Evolutionary conservation across 1,284 basidiomycete species (phyloP).

Genomic region (Kwoniella shivajii): DNA sequence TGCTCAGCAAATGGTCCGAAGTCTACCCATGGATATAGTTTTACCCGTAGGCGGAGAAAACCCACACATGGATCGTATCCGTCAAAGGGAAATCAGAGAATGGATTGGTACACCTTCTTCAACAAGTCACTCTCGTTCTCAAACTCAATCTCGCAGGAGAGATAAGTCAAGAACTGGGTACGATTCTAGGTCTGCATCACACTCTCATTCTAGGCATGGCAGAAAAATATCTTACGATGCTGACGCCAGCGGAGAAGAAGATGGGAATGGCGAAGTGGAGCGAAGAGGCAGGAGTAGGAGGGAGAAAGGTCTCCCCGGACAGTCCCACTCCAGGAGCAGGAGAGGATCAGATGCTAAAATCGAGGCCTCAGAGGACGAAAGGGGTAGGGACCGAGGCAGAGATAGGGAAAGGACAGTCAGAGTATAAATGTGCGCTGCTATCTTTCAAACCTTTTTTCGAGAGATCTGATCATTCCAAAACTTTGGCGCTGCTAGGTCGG

Average conservation of each 20-base stretch:
- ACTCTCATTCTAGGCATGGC: constrained; percentile 10
- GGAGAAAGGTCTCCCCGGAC: constrained; percentile 13
- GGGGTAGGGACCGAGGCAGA: constrained; percentile 8
- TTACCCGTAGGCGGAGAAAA: constrained; percentile 26
- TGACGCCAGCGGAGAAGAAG: constrained; percentile 31
- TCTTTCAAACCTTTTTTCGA: no score
- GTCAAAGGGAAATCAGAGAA: constrained; percentile 29
- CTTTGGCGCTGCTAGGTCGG: no score
- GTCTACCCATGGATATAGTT: constrained; percentile 49
- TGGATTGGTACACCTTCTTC: constrained; percentile 12
- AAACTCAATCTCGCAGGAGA: neutral
- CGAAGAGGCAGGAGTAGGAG: constrained; percentile 16
- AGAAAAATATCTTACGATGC: constrained; percentile 28
- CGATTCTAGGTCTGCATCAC: constrained; percentile 5
- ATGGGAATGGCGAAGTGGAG: neutral
- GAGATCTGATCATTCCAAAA: no score
- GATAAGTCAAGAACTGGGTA: neutral
- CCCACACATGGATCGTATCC: constrained; percentile 23
- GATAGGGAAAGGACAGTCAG: constrained; percentile 8
- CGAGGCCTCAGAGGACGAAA: constrained; percentile 4
- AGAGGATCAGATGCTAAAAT: constrained; percentile 1
- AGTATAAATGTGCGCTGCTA: no score
- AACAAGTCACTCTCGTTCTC: constrained; percentile 7
- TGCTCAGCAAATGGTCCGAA: constrained; percentile 40
- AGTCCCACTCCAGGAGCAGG: neutral